Base-by-base conservation (phyloP, 225 moss, liverwort and hornwort genomes). In the Pleurozium schreberi region DNA sequence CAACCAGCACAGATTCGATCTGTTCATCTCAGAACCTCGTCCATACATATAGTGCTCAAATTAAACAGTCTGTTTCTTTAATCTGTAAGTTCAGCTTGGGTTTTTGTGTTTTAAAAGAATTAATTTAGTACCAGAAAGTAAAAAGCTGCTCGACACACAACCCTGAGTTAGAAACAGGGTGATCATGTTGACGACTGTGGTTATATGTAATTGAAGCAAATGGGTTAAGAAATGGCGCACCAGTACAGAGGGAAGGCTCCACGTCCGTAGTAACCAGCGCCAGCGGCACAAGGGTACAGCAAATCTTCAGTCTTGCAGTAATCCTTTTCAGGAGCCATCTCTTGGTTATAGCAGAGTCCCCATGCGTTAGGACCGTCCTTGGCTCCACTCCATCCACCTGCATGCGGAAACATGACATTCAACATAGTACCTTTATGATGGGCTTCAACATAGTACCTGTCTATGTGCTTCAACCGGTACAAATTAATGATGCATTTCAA, bases 261-360 rank as follows among this genome's bases (percentile, higher is more conserved):
- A 88, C 98, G 96, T 52, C 97, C 96, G 52, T 96, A 94, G 84
- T 98, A 98, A 34, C 96, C 95, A 38, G 95, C 96, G 53, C 97
- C 97, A 64, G 92, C 78, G 11, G 93, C 86, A 84, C 98, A 98
- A 14, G 98, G 96, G 81, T 97, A 96, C 30, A 87, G 14, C 81
- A 90, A 78, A 84, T 94, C 92, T 3, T 38, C 58, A 34, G 91
- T 70, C 81, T 91, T 90, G 91, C 98, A 98, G 88, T 97, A 97
- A 63, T 88, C 85, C 90, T 94, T 92, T 49, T 92, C 89, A 22
- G 95, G 96, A 30, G 95, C 93, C 34, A 97, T 91, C 73, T 98
- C 97, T 88, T 97, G 88, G 82, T 94, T 95, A 90, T 95, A 98
- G 94, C 98, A 97, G n/a, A 98, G 93, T 26, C 98, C 98, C 95